Evolutionary conservation across 768 basidiomycete genomes (phyloP).

Genomic region (Phallus indusiatus): DNA sequence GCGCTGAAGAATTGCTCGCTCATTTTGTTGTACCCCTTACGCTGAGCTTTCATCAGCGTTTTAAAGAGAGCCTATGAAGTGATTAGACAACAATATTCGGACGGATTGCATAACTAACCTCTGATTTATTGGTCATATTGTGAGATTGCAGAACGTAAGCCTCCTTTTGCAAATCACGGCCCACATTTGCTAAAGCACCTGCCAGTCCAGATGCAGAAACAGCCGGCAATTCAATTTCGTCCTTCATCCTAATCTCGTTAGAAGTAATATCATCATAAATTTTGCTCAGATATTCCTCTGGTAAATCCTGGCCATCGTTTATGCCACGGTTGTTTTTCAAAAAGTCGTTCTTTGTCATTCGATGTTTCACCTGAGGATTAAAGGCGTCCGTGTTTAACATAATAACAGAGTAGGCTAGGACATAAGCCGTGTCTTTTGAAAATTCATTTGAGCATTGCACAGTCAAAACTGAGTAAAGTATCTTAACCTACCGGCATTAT

Average conservation of each 20-base stretch:
- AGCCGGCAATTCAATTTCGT: conserved; percentile 69
- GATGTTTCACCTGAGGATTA: conserved; percentile 86
- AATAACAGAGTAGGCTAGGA: conserved; percentile 91
- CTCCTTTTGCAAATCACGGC: conserved; percentile 90
- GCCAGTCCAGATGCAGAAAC: conserved; percentile 52
- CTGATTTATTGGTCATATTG: conserved; percentile 94
- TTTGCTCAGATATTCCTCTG: conserved; percentile 66
- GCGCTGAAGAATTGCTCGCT: conserved; percentile 93
- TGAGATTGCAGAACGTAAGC: conserved; percentile 93
- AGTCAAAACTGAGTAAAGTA: background rate
- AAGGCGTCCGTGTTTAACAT: conserved; percentile 97
- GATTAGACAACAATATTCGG: conserved; percentile 7
- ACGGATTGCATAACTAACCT: conserved; percentile 38
- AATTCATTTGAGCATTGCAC: background rate
- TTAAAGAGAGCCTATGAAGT: conserved; percentile 69
- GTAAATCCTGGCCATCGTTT: conserved; percentile 82
- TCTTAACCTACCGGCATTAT: conserved; percentile 72
- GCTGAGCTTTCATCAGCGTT: conserved; percentile 85
- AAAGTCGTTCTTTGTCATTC: conserved; percentile 91
- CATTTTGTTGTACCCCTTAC: conserved; percentile 58
- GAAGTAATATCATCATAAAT: conserved; percentile 87
- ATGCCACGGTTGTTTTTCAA: conserved; percentile 94
- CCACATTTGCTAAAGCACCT: conserved; percentile 77
- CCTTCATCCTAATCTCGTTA: conserved; percentile 98
- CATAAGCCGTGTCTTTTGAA: conserved; percentile 84